Percentiles rank a stretch among this genome's conserved stretches.
Conservation (phyloP, 768 basidiomycete genomes). For the Pluteus cervinus region DNA sequence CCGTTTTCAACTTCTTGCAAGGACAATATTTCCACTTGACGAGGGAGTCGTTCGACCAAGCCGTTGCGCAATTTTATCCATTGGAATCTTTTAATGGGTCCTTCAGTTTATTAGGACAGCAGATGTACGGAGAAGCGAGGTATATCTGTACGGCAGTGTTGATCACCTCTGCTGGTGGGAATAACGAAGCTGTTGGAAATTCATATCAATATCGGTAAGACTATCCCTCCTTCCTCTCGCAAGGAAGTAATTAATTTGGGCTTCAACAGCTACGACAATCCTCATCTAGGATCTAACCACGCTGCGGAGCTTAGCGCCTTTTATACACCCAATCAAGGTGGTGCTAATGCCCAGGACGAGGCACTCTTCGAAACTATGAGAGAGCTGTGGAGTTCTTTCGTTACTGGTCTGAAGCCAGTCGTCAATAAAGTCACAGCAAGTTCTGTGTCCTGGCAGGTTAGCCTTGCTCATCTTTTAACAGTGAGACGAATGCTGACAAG, state of each 20-base stretch:
- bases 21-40: conserved; percentile 32
- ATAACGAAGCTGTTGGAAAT: conserved; percentile 4
- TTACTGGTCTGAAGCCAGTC: conserved; percentile 23
- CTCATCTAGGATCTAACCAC: conserved; percentile 31
- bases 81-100: conserved; percentile 24
- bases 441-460: conserved; percentile 22
- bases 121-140: conserved; percentile 39
- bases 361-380: conserved; percentile 31
- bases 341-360: conserved; percentile 19
- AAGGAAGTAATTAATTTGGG: not conserved
- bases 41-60: conserved; percentile 20
- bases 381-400: conserved; percentile 34
- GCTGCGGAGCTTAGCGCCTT: conserved; percentile 30
- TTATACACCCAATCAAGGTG: conserved; percentile 20
- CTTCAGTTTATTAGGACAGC: conserved; percentile 33
- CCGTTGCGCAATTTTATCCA: conserved; percentile 29
- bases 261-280: conserved; percentile 32
- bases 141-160: conserved; percentile 37
- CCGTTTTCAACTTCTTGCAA: conserved; percentile 34
- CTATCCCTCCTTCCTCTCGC: not conserved
- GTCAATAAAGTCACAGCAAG: conserved; percentile 12
- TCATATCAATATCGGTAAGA: conserved; percentile 33
- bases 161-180: conserved; percentile 22
- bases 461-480: conserved; percentile 4
- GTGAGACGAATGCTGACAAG: not conserved